Conservation (phyloP, 1,284 basidiomycete genomes). For the Tilletia indica region DNA sequence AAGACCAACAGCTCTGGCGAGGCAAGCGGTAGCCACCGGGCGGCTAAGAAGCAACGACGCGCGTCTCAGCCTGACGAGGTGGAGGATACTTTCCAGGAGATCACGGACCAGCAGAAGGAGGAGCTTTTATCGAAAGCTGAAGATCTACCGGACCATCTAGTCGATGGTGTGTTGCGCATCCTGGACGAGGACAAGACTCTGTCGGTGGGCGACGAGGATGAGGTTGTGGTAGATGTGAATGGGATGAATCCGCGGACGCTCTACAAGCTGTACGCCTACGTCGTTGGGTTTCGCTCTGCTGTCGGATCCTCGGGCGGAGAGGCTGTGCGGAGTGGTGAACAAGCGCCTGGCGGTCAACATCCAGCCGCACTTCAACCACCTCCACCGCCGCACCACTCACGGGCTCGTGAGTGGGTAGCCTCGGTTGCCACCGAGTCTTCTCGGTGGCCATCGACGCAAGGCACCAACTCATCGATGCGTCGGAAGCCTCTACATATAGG, state of each 20-base stretch:
- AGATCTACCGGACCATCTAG: slow-evolving; percentile 51
- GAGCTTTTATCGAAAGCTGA: slow-evolving; percentile 55
- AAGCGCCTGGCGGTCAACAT: too few species aligned
- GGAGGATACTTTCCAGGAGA: slow-evolving; percentile 49
- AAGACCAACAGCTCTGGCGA: slow-evolving; percentile 27
- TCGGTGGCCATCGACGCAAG: too few species aligned
- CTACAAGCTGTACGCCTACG: slow-evolving; percentile 55
- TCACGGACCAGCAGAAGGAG: slow-evolving; percentile 55
- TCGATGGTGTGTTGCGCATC: slow-evolving; percentile 54
- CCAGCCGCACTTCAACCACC: too few species aligned
- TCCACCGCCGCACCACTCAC: too few species aligned
- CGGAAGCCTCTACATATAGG: too few species aligned
- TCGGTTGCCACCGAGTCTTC: too few species aligned
- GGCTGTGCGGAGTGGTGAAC: too few species aligned
- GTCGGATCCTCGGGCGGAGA: too few species aligned
- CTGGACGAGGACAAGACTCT: slow-evolving; percentile 55
- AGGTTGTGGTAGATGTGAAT: slow-evolving; percentile 56
- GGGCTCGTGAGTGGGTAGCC: too few species aligned
- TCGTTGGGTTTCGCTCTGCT: slow-evolving; percentile 38
- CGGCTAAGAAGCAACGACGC: slow-evolving; percentile 20
- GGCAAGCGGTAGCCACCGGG: not conserved
- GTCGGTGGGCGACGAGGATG: slow-evolving; percentile 50
- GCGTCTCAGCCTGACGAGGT: slow-evolving; percentile 32
- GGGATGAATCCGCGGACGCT: slow-evolving; percentile 51
- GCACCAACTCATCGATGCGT: too few species aligned